Evolutionary conservation across 306 rosid genomes (phyloP).

Genomic region (Gynostemma pentaphyllum): DNA sequence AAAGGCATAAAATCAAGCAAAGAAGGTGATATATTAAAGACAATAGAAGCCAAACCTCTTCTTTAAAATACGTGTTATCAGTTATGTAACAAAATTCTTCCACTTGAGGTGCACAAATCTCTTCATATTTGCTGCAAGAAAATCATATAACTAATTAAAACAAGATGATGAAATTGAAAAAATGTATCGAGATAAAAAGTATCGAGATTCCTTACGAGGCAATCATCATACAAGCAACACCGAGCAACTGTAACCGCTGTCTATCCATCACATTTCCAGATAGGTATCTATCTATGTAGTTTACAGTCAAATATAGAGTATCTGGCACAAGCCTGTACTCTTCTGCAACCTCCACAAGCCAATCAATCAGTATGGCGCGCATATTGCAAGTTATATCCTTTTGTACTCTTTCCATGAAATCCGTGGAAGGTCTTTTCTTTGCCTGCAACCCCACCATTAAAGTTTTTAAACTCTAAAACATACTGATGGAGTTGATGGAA

Average conservation of each 20-base stretch:
- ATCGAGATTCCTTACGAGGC: slow-evolving; percentile 65
- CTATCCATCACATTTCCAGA: slow-evolving; percentile 83
- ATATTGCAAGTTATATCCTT: slow-evolving; percentile 76
- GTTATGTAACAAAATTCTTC: slow-evolving; percentile 95
- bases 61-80: slow-evolving; percentile 89
- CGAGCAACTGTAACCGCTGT: slow-evolving; percentile 77
- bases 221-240: slow-evolving; percentile 98
- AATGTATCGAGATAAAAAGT: neutral
- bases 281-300: slow-evolving; percentile 86
- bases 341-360: slow-evolving; percentile 99
- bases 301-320: slow-evolving; percentile 82
- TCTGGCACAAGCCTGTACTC: slow-evolving; percentile 96
- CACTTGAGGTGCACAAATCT: slow-evolving; percentile 98
- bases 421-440: slow-evolving; percentile 80
- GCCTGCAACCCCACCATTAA: slow-evolving; percentile 29
- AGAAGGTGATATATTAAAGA: slow-evolving; percentile 1
- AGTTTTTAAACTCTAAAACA: no score
- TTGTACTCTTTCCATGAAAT: slow-evolving; percentile 79
- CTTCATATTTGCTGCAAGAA: slow-evolving; percentile 72
- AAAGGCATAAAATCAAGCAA: no score
- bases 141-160: neutral
- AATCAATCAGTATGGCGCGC: slow-evolving; percentile 80
- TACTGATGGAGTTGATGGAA: no score
- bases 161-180: neutral
- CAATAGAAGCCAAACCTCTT: slow-evolving; percentile 45